Base-by-base conservation (phyloP, 202 grass and related monocot species). In the Brachypodium distachyon region DNA sequence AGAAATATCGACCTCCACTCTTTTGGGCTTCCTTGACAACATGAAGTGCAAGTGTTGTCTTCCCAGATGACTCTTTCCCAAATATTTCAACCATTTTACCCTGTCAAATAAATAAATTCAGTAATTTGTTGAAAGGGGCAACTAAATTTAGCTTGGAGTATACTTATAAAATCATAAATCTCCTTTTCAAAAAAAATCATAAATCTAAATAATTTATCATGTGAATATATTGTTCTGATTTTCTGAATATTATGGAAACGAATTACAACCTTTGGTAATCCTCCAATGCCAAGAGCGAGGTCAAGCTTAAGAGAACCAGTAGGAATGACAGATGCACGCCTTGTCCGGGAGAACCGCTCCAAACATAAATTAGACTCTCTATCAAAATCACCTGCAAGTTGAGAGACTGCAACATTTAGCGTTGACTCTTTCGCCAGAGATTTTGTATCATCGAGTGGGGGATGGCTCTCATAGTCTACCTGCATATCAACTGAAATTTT, bases 71-170 rank as follows among this genome's bases (percentile, higher is more conserved):
- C 57, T 98, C 95, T 82, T 86, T 95, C 9, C 89, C 91, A 73
- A 78, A 98, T 80, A 98, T 89, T 85, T 98, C 95, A 77, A 98
- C 87, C 73, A 98, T 95, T 90, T 91, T 94, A 59, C 95, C 95
- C 91, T 95, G 84, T 47, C 82, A 66, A 87, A 67, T 18, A 26
- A 65, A 25, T 58, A 40, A 22, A 59, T 31, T 82, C 31, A 49
- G 28, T 56, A 57, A 66, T 82, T 46, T 78, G 39, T 42, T 49
- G 33, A 87, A 65, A 12, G 27, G 32, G 49, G 12, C 13, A 66
- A 38, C 37, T 27, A 72, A 86, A 71, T 5, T 4, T 48, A 54
- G 32, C 33, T 32, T 1, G 13, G 11, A 62, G 49, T 26, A 25
- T 3, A 60, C n/a, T 31, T 5, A 12, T 25, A 37, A 82, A 43